Percentiles rank a stretch among this genome's conserved stretches.
These are phyloP conservation scores for Chlorella sp. DNA, from an alignment of 139 green algal genomes.

Conservation along the genomic window DNA sequence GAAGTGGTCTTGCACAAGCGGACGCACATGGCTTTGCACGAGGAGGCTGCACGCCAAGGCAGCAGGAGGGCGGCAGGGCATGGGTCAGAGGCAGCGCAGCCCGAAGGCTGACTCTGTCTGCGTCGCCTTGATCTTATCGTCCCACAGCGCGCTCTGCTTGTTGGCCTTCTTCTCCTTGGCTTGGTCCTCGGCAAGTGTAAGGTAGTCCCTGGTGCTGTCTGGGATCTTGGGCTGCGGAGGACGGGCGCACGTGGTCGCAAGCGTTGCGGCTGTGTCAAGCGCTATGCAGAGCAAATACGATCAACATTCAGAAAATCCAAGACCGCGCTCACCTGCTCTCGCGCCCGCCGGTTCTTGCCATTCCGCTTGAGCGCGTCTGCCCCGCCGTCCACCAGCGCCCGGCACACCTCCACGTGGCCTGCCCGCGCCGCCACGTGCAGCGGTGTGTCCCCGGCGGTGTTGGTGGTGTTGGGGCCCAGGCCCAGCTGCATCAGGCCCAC, in stretches of 20 bases:
- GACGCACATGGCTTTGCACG: too few species aligned
- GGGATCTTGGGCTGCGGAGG: constrained; percentile 1
- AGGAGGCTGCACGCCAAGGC: too few species aligned
- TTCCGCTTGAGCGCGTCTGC: constrained; percentile 49
- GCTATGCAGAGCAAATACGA: neutral
- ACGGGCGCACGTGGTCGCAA: too few species aligned
- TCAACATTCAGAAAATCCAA: too few species aligned
- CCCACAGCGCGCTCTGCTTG: constrained; percentile 40
- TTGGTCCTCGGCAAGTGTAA: constrained; percentile 28
- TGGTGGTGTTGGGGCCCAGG: constrained; percentile 15
- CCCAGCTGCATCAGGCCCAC: constrained; percentile 24
- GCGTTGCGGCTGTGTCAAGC: too few species aligned
- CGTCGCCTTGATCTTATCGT: constrained; percentile 58
- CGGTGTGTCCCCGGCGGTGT: constrained; percentile 38
- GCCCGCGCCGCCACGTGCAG: constrained; percentile 44
- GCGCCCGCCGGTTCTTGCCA: constrained; percentile 53
- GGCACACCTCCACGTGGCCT: constrained; percentile 41
- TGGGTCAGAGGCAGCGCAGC: too few species aligned
- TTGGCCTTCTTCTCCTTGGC: constrained; percentile 25
- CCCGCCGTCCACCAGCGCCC: constrained; percentile 36
- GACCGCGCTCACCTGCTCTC: constrained; percentile 35
- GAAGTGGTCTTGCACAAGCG: too few species aligned
- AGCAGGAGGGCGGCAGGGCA: too few species aligned
- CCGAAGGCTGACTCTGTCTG: constrained; percentile 56
- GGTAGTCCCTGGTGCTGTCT: neutral